Evolutionary conservation across 306 rosid species (phyloP), one percentile per base, ranked within the genome.

Genomic region (Castanea mollissima): DNA sequence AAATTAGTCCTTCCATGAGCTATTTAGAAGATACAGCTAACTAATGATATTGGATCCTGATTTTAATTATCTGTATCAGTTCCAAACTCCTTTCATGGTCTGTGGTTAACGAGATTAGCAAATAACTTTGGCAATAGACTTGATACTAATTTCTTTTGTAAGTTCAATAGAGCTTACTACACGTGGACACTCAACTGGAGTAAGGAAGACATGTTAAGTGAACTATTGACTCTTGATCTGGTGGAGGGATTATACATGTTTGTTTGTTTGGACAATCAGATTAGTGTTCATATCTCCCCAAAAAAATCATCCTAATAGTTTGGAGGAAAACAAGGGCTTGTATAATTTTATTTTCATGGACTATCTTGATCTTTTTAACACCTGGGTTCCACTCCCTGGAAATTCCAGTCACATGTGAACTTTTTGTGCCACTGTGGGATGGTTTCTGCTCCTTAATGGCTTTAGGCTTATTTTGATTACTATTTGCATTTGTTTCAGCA

Each of bases 401-500:
- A 13, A 21, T 63, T 34, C 5, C 18, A 34, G 2, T 21, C 67
- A 23, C 25, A 62, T 12, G 8, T 27, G 69, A 62, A 62, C 7
- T 27, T 62, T 27, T 62, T 62, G 34, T 27, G 69, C 31, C 34
- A 14, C 9, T 58, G 1, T 58, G 5, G 21, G 35, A 29, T 16
- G 18, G 41, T 31, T 64, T 64, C 70, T 69, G 56, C 56, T 41
- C 55, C 31, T 69, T 27, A 69, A 38, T 38, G 51, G 64, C 14
- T 55, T 54, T 54, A 2, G 70, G 29, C 10, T 67, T 55, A 46
- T 67, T 82, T 32, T 75, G 65, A 34, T 62, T 35, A 19, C 57
- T 65, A 41, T 76, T 71, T 69, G 2, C 49, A 35, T 59, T 35
- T 80, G 76, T 78, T 86, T 76, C 90, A 89, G 90, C 92, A 8